Evolutionary conservation across 495 filamentous ascomycete genomes (phyloP), one percentile per base, ranked within the genome.

Genomic region (Xylaria flabelliformis): DNA sequence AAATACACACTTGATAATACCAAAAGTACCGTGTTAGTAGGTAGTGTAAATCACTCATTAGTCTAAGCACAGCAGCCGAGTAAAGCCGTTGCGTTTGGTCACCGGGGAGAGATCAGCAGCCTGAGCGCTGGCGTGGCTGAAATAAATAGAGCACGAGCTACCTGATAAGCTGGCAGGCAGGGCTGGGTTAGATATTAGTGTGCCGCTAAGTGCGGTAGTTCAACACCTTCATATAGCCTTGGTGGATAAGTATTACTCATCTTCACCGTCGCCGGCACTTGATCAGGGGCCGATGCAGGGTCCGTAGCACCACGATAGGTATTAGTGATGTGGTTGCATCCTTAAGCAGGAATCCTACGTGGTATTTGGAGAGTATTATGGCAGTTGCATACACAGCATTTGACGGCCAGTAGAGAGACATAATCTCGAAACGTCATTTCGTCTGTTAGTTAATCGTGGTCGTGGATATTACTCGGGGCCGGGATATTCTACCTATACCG

Each of bases 221-320:
- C 48, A 24, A 32, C 10, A 56, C 24, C 26, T 17, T 36, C 32
- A 8, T 13, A 32, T 34, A 34, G 32, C 55, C 55, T 58, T 29
- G 55, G 55, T 36, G 32, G 58, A 10, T 39, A 6, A 39, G n/a
- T 61, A 61, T 61, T 61, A 61, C 58, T 61, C 58, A 61, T 39
- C 58, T 7, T 39, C 58, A n/a, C 34, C 55, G 7, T 61, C 58
- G 58, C 39, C 58, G 58, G 58, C 34, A 61, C 10, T 39, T 32
- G 29, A 36, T 21, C 13, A 26, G 32, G 56, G 17, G 19, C 58
- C n/a, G 32, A 61, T 10, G 58, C 34, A 61, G 58, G 58, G 58
- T 39, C 58, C 29, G 56, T 32, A 59, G 32, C 56, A 32, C 56
- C 56, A 59, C 56, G 29, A 19, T 36, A n/a, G n/a, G n/a, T n/a